phyloP scores from a whole-genome alignment of 257 asterid genomes.

The Salvia rosmarinus region DNA sequence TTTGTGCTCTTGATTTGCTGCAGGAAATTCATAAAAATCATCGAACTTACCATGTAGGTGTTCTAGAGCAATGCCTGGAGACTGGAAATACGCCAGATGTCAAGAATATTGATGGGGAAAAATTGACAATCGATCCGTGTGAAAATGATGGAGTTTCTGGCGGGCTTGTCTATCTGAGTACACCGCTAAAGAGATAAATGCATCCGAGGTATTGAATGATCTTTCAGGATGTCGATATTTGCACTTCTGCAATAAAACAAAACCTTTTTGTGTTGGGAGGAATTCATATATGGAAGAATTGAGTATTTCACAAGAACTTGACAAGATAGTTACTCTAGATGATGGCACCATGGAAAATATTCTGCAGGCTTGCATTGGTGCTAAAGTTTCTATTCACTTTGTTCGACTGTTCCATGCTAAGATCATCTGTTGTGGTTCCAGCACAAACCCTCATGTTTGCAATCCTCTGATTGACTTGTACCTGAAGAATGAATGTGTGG shows the following conservation, averaged over 20 bases:
- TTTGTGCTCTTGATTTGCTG: no score
- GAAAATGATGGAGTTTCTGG: constrained; percentile 23
- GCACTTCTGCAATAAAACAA: constrained; percentile 41
- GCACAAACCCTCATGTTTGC: no score
- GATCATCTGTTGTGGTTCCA: no score
- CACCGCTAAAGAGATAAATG: constrained; percentile 42
- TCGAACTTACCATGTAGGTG: no score
- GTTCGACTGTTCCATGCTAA: no score
- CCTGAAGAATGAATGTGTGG: constrained; percentile 59
- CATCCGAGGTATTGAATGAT: constrained; percentile 38
- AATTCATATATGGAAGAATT: constrained; percentile 37
- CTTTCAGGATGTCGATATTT: constrained; percentile 36
- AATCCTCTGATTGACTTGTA: constrained; percentile 71
- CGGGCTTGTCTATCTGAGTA: constrained; percentile 40
- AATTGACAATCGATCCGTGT: no score
- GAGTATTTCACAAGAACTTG: constrained; percentile 40
- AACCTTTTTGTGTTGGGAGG: constrained; percentile 35
- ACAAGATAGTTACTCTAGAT: constrained; percentile 42
- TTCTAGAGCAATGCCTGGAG: constrained; percentile 31
- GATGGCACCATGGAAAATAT: constrained; percentile 53
- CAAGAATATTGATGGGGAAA: no score
- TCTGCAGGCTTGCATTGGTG: no score
- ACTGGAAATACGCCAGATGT: constrained; percentile 34
- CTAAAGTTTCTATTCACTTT: no score
- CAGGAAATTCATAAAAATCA: no score